Evolutionary conservation across 176 grass and related monocot species (phyloP), one percentile per base, ranked within the genome.

Genomic region (Miscanthus lutarioriparius): DNA sequence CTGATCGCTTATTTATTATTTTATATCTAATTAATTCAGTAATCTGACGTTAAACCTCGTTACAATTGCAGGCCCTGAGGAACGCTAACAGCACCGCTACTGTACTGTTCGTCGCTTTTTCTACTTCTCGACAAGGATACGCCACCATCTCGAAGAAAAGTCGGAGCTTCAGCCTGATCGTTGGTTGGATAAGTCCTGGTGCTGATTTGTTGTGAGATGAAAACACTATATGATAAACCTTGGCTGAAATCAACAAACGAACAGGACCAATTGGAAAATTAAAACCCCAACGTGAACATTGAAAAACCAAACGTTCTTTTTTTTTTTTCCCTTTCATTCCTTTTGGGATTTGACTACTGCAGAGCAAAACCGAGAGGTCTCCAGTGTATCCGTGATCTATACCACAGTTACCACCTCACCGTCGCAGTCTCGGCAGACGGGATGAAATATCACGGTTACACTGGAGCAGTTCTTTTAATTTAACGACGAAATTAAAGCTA

Each of bases 361-460:
- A 19, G 48, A 54, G 49, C 49, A 53, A 8, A 54, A 8, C 7
- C 53, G 0, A n/a, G 53, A n/a, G 54, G 20, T 58, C 64, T 86
- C 65, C 78, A 83, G 87, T 92, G 87, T 86, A 92, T 89, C 83
- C 87, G 85, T 89, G 86, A 56, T 56, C 89, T 86, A 2, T 92
- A 89, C 59, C 72, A 80, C 64, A 13, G 28, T 68, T 2, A 14
- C 43, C 16, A 15, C 63, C 41, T 26, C 22, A 7, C 16, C 67
- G 3, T 41, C 59, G 61, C 5, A 59, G 58, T 19, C 8, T 19
- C 14, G 38, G 54, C 75, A 4, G 61, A 7, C 5, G 33, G 10
- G 10, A 33, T 51, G 49, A 10, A 35, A 89, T 51, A 89, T 84
- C 91, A 84, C 77, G 74, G 87, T 89, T 92, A 92, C 84, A 87